Conservation (phyloP, 768 basidiomycete genomes). For the Mycena pura region DNA sequence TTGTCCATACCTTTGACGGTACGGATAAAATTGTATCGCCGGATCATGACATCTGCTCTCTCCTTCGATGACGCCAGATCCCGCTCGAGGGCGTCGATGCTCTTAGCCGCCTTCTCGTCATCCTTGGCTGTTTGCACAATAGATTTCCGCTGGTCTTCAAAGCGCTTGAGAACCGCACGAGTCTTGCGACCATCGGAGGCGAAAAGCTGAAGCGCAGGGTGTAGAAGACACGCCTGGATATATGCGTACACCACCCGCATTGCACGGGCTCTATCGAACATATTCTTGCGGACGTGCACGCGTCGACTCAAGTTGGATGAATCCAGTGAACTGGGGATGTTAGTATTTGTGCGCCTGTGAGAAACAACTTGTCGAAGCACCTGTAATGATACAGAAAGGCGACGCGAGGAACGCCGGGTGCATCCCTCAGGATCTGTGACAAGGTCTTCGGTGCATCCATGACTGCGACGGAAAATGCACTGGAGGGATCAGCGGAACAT, state of each 20-base stretch:
- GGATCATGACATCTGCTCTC: conserved; percentile 12
- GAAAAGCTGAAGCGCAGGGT: conserved; percentile 24
- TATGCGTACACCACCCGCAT: conserved; percentile 22
- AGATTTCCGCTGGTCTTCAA: conserved; percentile 19
- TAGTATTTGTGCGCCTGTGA: not conserved
- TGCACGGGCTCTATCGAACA: conserved; percentile 15
- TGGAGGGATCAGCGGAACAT: conserved; percentile 17
- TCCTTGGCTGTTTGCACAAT: conserved; percentile 9
- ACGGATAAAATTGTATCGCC: conserved; percentile 25
- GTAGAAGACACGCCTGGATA: conserved; percentile 20
- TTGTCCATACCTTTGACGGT: conserved; percentile 18
- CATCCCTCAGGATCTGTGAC: conserved; percentile 17
- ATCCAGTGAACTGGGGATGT: conserved; percentile 7
- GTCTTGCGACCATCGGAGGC: conserved; percentile 1
- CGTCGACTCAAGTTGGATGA: conserved; percentile 17
- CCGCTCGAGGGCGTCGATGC: conserved; percentile 4
- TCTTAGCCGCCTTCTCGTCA: conserved; percentile 5
- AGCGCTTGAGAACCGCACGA: conserved; percentile 17
- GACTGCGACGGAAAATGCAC: conserved; percentile 16
- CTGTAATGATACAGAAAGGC: conserved; percentile 29
- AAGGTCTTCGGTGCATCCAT: conserved; percentile 23
- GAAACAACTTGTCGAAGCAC: not conserved
- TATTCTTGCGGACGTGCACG: conserved; percentile 13
- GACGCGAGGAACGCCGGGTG: conserved; percentile 19
- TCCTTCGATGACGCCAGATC: conserved; percentile 17